Conservation (phyloP, 495 filamentous ascomycete genomes). For the Aspergillus nanangensis region DNA sequence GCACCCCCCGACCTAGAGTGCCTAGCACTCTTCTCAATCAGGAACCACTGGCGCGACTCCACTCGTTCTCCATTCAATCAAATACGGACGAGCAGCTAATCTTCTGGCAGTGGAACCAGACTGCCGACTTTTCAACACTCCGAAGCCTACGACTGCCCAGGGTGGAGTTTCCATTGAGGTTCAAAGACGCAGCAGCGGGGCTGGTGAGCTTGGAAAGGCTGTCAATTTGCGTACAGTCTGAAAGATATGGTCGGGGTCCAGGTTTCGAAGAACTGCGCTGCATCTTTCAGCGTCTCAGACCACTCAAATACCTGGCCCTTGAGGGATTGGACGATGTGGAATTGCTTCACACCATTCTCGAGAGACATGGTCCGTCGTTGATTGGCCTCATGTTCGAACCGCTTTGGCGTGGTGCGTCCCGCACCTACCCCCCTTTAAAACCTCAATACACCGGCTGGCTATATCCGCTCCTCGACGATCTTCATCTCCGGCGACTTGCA, state of each 20-base stretch:
- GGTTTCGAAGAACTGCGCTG: not conserved
- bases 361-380: not conserved
- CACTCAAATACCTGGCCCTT: not conserved
- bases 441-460: not conserved
- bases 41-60: not conserved
- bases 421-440: too few relatives aligned
- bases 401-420: not conserved
- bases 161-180: not conserved
- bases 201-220: slow-evolving; percentile 1
- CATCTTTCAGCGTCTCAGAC: not conserved
- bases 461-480: not conserved
- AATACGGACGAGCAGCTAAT: not conserved
- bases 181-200: not conserved
- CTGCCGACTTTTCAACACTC: not conserved
- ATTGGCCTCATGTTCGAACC: not conserved
- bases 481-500: not conserved
- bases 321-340: not conserved
- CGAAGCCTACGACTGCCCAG: not conserved
- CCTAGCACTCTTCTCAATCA: not conserved
- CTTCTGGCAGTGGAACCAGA: not conserved
- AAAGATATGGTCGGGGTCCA: not conserved
- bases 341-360: slow-evolving; percentile 2
- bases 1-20: not conserved
- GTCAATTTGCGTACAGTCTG: not conserved
- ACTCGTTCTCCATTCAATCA: not conserved